Conservation (phyloP, 495 filamentous ascomycete species). For the Penicillium chermesinum region DNA sequence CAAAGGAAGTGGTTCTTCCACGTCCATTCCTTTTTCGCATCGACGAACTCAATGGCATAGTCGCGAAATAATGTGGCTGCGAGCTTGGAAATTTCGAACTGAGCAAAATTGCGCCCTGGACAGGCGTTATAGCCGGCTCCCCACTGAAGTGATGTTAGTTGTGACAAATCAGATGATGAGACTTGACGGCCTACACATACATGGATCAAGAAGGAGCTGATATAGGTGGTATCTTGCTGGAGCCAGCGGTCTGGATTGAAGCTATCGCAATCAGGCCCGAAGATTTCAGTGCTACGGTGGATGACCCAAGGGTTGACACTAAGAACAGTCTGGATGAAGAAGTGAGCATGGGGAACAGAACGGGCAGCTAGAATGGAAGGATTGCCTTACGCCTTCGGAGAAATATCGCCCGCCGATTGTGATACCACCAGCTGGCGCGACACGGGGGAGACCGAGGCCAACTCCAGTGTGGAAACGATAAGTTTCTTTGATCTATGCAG, state of each 20-base stretch:
- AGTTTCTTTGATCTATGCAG: slow-evolving; percentile 47
- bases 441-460: slow-evolving; percentile 21
- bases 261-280: slow-evolving; percentile 38
- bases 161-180: not conserved
- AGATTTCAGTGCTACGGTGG: slow-evolving; percentile 39
- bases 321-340: slow-evolving; percentile 26
- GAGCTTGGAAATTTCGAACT: slow-evolving; percentile 43
- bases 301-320: slow-evolving; percentile 43
- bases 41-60: slow-evolving; percentile 35
- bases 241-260: slow-evolving; percentile 49
- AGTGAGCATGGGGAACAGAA: not conserved
- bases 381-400: slow-evolving; percentile 26
- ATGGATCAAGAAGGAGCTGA: slow-evolving; percentile 33
- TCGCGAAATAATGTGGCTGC: slow-evolving; percentile 36
- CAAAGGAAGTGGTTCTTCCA: slow-evolving; percentile 33
- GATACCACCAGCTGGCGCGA: slow-evolving; percentile 25
- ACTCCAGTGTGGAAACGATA: slow-evolving; percentile 40
- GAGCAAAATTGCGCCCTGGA: slow-evolving; percentile 41
- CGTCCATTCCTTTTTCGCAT: slow-evolving; percentile 35
- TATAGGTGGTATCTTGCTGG: slow-evolving; percentile 17
- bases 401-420: slow-evolving; percentile 31
- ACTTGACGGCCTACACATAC: slow-evolving; percentile 7
- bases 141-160: slow-evolving; percentile 22
- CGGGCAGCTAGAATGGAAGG: not conserved
- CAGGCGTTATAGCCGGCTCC: slow-evolving; percentile 41